These are phyloP conservation scores for Eucalyptus fibrosa DNA, from an alignment of 345 rosid genomes.

Conservation along the genomic window DNA sequence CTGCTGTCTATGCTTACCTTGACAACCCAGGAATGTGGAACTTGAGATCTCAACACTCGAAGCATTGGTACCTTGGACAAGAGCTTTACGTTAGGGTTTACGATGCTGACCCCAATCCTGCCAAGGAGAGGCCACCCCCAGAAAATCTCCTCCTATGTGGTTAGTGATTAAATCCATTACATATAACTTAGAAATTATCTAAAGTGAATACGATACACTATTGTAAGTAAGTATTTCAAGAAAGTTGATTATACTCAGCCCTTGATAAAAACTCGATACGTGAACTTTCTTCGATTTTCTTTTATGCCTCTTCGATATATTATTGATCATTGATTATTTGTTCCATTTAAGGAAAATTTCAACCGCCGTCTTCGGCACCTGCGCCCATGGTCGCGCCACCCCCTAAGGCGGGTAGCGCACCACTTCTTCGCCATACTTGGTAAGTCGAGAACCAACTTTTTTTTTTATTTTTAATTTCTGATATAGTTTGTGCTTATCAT, in stretches of 20 bases:
- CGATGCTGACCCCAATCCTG: constrained; percentile 51
- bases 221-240: background rate
- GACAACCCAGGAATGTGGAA: constrained; percentile 97
- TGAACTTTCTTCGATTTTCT: background rate
- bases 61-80: constrained; percentile 61
- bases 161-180: background rate
- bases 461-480: background rate
- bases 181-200: background rate
- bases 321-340: background rate
- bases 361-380: background rate
- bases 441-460: background rate
- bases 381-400: background rate
- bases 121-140: constrained; percentile 46
- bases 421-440: background rate
- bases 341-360: background rate
- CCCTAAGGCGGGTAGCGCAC: background rate
- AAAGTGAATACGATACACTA: background rate
- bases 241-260: background rate
- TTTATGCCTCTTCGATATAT: background rate
- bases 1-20: constrained; percentile 43
- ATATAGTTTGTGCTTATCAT: background rate
- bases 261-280: background rate
- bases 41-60: constrained; percentile 54
- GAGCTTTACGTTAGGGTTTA: constrained; percentile 56
- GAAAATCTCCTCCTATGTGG: constrained; percentile 52